phyloP scores from a whole-genome alignment of 495 filamentous ascomycete species.

The Tuber borchii region DNA sequence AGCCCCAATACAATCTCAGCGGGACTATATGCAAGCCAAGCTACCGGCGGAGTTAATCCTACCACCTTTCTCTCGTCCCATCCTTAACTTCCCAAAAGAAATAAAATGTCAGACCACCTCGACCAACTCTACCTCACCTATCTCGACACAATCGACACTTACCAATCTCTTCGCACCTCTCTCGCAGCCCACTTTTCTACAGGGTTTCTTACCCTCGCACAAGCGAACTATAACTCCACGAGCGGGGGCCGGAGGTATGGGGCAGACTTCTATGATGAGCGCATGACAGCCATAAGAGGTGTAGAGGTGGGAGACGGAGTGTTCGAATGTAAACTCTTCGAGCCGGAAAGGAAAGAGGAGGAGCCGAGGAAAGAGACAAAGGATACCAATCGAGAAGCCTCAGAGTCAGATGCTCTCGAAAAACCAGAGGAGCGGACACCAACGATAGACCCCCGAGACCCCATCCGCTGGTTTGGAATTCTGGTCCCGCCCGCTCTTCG shows the following conservation, averaged over 20 bases:
- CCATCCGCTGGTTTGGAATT: slow-evolving; percentile 48
- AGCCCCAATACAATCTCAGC: not conserved
- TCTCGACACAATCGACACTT: slow-evolving; percentile 29
- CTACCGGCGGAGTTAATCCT: not conserved
- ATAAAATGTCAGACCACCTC: slow-evolving; percentile 19
- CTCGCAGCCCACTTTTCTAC: slow-evolving; percentile 27
- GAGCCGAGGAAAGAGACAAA: not conserved
- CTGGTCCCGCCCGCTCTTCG: slow-evolving; percentile 46
- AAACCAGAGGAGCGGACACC: slow-evolving; percentile 3
- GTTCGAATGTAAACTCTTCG: slow-evolving; percentile 10
- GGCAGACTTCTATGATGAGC: slow-evolving; percentile 47
- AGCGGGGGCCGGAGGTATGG: slow-evolving; percentile 42
- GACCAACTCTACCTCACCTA: slow-evolving; percentile 27
- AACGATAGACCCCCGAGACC: slow-evolving; percentile 37
- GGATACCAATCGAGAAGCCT: not conserved
- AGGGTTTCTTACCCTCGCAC: slow-evolving; percentile 45
- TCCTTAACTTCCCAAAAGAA: not conserved
- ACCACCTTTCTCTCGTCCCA: not conserved
- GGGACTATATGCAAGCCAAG: not conserved
- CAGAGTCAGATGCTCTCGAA: not conserved
- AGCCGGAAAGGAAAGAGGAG: not conserved
- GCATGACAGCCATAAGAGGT: slow-evolving; percentile 44
- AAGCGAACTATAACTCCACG: slow-evolving; percentile 46
- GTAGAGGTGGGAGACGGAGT: slow-evolving; percentile 34
- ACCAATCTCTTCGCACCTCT: slow-evolving; percentile 18